Conservation (phyloP, 2,329 filamentous ascomycete species). For the Purpureocillium takamizusanense region DNA sequence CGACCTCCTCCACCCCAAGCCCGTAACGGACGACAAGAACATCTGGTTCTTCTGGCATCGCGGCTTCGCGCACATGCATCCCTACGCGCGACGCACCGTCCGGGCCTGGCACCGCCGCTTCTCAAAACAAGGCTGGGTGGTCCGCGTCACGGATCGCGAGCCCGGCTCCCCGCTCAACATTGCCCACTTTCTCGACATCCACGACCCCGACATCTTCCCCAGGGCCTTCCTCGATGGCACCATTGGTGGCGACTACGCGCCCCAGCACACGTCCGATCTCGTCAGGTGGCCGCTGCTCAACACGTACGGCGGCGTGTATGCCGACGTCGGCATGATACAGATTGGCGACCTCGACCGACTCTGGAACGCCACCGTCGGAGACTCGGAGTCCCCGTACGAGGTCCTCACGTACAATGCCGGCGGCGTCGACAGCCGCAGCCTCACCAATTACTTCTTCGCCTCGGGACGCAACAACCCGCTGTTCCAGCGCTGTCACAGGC, state of each 20-base stretch:
- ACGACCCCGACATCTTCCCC: constrained; percentile 34
- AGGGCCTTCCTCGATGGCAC: constrained; percentile 38
- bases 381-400: constrained; percentile 35
- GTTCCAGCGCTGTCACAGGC: constrained; percentile 34
- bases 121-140: constrained; percentile 38
- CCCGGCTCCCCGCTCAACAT: constrained; percentile 37
- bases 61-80: constrained; percentile 38
- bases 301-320: constrained; percentile 47
- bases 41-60: constrained; percentile 51
- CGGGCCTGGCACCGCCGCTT: constrained; percentile 45
- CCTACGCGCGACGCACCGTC: constrained; percentile 42
- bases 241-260: constrained; percentile 37
- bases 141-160: constrained; percentile 40
- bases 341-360: constrained; percentile 47
- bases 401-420: constrained; percentile 36
- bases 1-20: constrained; percentile 26
- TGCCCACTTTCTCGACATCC: constrained; percentile 36
- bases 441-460: constrained; percentile 43
- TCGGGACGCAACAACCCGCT: constrained; percentile 30
- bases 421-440: constrained; percentile 18
- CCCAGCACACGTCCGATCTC: constrained; percentile 48
- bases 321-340: constrained; percentile 46
- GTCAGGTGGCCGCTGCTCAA: constrained; percentile 48
- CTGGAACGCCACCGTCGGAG: constrained; percentile 39
- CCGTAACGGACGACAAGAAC: constrained; percentile 37